These are phyloP conservation scores for Backusella tuberculispora DNA, from an alignment of 192 early-diverging fungal genomes.

Conservation along the genomic window DNA sequence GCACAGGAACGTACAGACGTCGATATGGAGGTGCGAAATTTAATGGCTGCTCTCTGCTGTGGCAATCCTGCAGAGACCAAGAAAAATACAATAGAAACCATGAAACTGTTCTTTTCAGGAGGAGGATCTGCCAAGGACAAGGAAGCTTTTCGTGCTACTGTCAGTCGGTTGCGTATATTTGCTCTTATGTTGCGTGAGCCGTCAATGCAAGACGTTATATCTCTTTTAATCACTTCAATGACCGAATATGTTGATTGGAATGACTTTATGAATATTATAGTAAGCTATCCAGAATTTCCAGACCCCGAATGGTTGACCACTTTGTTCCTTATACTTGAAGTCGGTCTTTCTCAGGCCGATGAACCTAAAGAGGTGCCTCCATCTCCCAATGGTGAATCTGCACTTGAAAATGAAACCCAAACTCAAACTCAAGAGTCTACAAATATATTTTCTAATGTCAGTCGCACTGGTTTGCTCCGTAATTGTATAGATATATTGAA, in stretches of 20 bases:
- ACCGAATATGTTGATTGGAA: neutral
- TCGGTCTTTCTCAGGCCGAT: constrained; percentile 63
- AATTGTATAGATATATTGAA: constrained; percentile 47
- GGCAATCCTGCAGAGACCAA: neutral
- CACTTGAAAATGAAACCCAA: constrained; percentile 31
- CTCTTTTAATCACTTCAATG: constrained; percentile 25
- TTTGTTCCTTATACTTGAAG: constrained; percentile 65
- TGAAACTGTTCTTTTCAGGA: constrained; percentile 3
- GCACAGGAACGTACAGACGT: constrained; percentile 60
- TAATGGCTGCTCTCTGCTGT: constrained; percentile 56
- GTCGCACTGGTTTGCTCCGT: constrained; percentile 34
- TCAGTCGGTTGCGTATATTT: constrained; percentile 12
- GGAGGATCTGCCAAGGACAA: neutral
- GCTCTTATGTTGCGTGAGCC: constrained; percentile 60
- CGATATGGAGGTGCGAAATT: constrained; percentile 67
- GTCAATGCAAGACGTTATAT: constrained; percentile 51
- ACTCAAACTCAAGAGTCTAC: constrained; percentile 8
- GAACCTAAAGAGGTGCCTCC: constrained; percentile 48
- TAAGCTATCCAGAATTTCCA: constrained; percentile 22
- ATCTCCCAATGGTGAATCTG: neutral
- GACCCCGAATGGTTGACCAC: constrained; percentile 61
- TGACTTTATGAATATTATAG: constrained; percentile 10
- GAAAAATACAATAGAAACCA: constrained; percentile 4
- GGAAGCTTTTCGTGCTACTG: neutral
- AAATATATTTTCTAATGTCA: neutral